These are phyloP conservation scores for Pseudozyma hubeiensis DNA, from an alignment of 1,284 basidiomycete genomes.

Conservation along the genomic window DNA sequence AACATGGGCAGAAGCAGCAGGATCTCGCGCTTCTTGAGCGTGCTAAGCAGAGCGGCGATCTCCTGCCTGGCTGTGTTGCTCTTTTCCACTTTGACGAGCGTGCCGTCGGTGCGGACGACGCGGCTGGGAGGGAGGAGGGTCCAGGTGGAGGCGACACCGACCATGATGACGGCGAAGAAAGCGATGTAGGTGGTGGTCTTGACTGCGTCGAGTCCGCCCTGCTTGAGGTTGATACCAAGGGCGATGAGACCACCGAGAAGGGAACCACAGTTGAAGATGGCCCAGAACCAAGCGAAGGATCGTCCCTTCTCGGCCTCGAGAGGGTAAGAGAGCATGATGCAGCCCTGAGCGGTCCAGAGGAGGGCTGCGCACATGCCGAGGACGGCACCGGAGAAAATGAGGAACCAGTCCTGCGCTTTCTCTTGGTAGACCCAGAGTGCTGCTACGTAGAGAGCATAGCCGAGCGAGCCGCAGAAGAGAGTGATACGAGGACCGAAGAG, in stretches of 20 bases:
- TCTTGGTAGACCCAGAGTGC: slow-evolving; percentile 73
- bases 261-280: slow-evolving; percentile 75
- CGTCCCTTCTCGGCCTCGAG: slow-evolving; percentile 78
- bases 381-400: slow-evolving; percentile 79
- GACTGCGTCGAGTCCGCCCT: slow-evolving; percentile 34
- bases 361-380: slow-evolving; percentile 85
- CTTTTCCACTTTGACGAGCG: slow-evolving; percentile 38
- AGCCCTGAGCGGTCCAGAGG: slow-evolving; percentile 76
- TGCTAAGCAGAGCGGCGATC: slow-evolving; percentile 37
- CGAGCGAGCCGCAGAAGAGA: slow-evolving; percentile 76
- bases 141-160: slow-evolving; percentile 49
- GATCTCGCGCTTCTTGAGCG: slow-evolving; percentile 38
- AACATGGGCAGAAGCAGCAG: slow-evolving; percentile 57
- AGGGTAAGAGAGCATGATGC: slow-evolving; percentile 84
- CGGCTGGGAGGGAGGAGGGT: slow-evolving; percentile 46
- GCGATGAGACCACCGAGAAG: slow-evolving; percentile 78
- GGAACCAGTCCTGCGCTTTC: slow-evolving; percentile 67
- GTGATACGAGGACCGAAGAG: slow-evolving; percentile 78
- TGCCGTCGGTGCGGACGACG: slow-evolving; percentile 50
- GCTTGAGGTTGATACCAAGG: slow-evolving; percentile 67
- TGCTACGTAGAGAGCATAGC: slow-evolving; percentile 75
- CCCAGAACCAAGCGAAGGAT: slow-evolving; percentile 78
- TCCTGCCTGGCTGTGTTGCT: slow-evolving; percentile 34
- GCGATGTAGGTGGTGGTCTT: slow-evolving; percentile 45
- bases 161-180: slow-evolving; percentile 53